Base-by-base conservation (phyloP, 352 stramenopile genomes). In the Phytophthora fragariae region DNA sequence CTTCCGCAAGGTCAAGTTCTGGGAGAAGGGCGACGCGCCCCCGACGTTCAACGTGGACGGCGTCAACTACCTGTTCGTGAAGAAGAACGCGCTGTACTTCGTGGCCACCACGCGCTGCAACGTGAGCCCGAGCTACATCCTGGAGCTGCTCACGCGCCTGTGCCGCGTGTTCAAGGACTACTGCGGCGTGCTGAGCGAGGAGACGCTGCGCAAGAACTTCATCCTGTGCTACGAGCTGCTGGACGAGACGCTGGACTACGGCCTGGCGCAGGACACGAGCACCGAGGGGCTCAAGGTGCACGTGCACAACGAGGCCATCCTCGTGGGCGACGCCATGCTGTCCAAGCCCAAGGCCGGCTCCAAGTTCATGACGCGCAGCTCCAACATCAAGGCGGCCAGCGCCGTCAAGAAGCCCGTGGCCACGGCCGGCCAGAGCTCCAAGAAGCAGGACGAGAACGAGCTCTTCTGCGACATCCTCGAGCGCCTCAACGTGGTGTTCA, bases 161-260 rank as follows among this genome's bases (percentile, higher is more conserved):
- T 92, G 90, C 54, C 98, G 98, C 76, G 96, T 99, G 44, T 99
- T 99, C 79, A 99, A 99, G 85, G 98, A 99, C 87, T 99, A 99
- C 80, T 99, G 98, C 80, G 98, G 98, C 29, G 97, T 99, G 37
- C 83, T 99, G 21, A 99, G 93, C 33, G 98, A 98, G 72, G 97
- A 99, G 81, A 97, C 97, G n/a, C 97, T 99, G 73, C 91, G 98
- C 47, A 99, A 99, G 90, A 99, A 99, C 82, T 99, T 99, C 72
- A 98, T 99, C 70, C 77, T 99, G 47, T 96, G 99, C 69, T 99
- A 99, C 79, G 98, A 99, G 83, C 85, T 99, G 50, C 86, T 99
- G 49, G 98, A 99, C 82, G 98, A 99, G 82, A 98, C 98, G 67
- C 76, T 99, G n/a, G 98, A 99, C 84, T 99, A 98, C 75, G 98